A percentile compares a stretch with the other conserved stretches of the same genome.
These are phyloP conservation scores for Nemania bipapillata DNA, from an alignment of 2,329 filamentous ascomycete species.

Conservation along the genomic window DNA sequence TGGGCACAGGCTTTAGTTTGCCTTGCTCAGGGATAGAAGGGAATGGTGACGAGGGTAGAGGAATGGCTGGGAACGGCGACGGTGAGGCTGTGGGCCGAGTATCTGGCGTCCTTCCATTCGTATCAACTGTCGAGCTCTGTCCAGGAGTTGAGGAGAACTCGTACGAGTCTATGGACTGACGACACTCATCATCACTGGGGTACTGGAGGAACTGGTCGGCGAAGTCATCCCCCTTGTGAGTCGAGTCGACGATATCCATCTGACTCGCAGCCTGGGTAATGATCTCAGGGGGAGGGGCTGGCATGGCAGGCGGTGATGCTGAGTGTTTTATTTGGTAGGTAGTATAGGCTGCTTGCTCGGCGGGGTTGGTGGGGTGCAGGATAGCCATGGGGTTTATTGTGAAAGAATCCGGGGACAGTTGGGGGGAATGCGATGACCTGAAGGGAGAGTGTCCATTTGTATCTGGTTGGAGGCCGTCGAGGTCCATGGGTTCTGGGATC, in stretches of 20 bases:
- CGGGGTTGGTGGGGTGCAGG: slow-evolving; percentile 50
- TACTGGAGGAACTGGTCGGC: slow-evolving; percentile 48
- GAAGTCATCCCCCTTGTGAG: slow-evolving; percentile 32
- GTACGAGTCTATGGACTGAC: slow-evolving; percentile 47
- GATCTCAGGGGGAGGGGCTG: slow-evolving; percentile 44
- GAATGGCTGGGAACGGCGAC: slow-evolving; percentile 45
- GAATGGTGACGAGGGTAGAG: slow-evolving; percentile 44
- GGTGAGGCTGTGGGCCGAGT: slow-evolving; percentile 50
- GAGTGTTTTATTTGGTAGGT: slow-evolving; percentile 52
- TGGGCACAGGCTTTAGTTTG: slow-evolving; percentile 45
- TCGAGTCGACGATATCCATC: slow-evolving; percentile 37
- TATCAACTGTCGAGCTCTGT: slow-evolving; percentile 48
- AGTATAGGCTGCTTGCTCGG: slow-evolving; percentile 51
- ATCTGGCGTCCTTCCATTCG: slow-evolving; percentile 50
- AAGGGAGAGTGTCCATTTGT: slow-evolving; percentile 43
- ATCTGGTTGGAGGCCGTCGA: slow-evolving; percentile 43
- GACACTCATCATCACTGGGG: slow-evolving; percentile 48
- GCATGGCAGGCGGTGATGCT: slow-evolving; percentile 47
- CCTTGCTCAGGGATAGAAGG: slow-evolving; percentile 39
- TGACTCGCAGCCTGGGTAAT: slow-evolving; percentile 40
- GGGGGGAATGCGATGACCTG: slow-evolving; percentile 48
- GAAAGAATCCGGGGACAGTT: slow-evolving; percentile 46
- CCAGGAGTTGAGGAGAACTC: slow-evolving; percentile 48
- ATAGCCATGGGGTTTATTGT: slow-evolving; percentile 51
- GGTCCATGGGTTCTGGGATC: slow-evolving; percentile 52